Base-by-base conservation (phyloP, 1,139 yeast species). In the Geotrichum europaeum region DNA sequence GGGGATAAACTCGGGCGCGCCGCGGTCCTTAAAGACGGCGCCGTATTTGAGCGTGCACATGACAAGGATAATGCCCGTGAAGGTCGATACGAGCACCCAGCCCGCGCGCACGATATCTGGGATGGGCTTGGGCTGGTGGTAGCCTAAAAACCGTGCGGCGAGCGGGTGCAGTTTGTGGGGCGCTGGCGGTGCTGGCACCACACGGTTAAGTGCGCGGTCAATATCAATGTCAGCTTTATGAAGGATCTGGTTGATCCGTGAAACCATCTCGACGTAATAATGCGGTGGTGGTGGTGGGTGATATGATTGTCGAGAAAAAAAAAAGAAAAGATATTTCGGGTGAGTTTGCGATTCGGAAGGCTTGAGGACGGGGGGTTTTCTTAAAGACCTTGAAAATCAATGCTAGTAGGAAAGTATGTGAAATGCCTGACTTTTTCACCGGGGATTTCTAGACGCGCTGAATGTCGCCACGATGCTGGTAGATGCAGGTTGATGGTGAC, bases 1-100 rank as follows among this genome's bases (percentile, higher is more conserved):
- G 1, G 90, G 89, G 47, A 85, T 76, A 9, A 85, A 75, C n/a
- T 77, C 72, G 0, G 87, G 86, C 0, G 84, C 81, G 61, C 77
- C 79, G 65, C 78, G 77, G 20, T 65, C 58, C 5, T 74, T 68
- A 67, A 84, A 84, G 1, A 78, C 79, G 0, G 79, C 74, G 4
- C 75, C 71, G 64, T 80, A 80, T 64, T 74, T 76, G 70, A 83
- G 82, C 0, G 84, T 76, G 0, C 82, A 85, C 70, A 80, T 83
- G 4, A 84, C 66, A 1, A 80, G 69, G 1, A 82, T 73, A 25
- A 85, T 74, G 0, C 87, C 88, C 15, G 78, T 73, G 66, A 85
- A 84, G 0, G 86, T 73, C 2, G 67, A 60, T 2, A 74, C 52
- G n/a, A 73, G 62, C 9, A 71, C 66, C 65, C 72, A 69, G 13